Evolutionary conservation across 2,329 filamentous ascomycete genomes (phyloP), one percentile per base, ranked within the genome.

Genomic region (Tolypocladium paradoxum): DNA sequence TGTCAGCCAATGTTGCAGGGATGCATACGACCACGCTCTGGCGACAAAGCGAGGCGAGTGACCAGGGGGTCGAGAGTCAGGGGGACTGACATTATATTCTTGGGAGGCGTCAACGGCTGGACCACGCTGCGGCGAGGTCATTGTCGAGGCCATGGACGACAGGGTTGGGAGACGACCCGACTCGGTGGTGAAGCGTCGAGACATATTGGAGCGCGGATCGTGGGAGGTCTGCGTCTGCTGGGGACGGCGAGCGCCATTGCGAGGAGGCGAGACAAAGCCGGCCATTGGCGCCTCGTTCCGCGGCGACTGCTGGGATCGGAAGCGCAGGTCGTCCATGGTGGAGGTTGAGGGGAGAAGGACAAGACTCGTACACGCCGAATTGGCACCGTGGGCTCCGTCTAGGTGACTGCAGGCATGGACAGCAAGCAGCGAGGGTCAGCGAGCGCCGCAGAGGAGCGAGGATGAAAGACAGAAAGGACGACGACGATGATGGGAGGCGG

Each of bases 151-250:
- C 52, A 63, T 73, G 56, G 81, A 79, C 54, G 78, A 81, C 71
- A 88, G 75, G 67, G 87, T 89, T 69, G 87, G 86, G 71, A 92
- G 76, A 78, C 90, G 80, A 71, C 89, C 79, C 73, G 88, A 84
- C 73, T 96, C 95, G 54, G 91, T 93, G 58, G 92, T 97, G 73
- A 97, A 97, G 66, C 92, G 87, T 65, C 92, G 85, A 71, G 91
- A 89, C 67, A 97, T 77, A 62, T 84, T 84, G 58, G 83, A 82
- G 70, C 91, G 84, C 60, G 81, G 80, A 66, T 95, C 89, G 69
- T 82, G 79, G 58, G 79, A 48, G 18, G 49, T 22, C 18, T 24
- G 48, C n/a, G 58, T 52, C 51, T 65, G 62, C 52, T 79, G 79
- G 58, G 74, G 76, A 68, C 84, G 76, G 65, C 83, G 82, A 65